Base-by-base conservation (phyloP, 2,329 filamentous ascomycete genomes). In the Fusarium chlamydosporum region DNA sequence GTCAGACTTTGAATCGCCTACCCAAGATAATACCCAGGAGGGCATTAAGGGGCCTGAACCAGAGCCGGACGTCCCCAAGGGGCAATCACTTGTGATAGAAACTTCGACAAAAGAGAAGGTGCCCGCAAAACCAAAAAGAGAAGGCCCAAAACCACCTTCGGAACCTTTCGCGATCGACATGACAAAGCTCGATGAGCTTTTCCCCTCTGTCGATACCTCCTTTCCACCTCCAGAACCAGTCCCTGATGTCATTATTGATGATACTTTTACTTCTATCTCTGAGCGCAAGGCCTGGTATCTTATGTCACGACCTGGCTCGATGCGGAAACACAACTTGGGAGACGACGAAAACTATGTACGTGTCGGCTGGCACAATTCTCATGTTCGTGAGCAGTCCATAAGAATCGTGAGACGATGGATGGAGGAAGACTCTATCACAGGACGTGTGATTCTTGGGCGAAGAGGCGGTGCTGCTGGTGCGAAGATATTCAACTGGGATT, bases 201-300 rank as follows among this genome's bases (percentile, higher is more conserved):
- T 79, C 53, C 78, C 75, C 2, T 67, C 61, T 12, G 72, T 69
- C 2, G 59, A 67, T 16, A 26, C 71, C 3, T 56, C 56, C 7
- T 74, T 75, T 23, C 66, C 72, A 2, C 74, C 80, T 1, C 72
- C 78, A 2, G 78, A 78, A 41, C 72, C 71, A 5, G 68, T 87
- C 0, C 77, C 85, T 1, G 85, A 87, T 31, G 76, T 79, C 31
- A 75, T 85, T 43, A 80, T 86, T 18, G 76, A 76, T 31, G 86
- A 89, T 73, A 85, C 80, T 29, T 89, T 89, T 62, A 79, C 80
- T 6, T 80, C 82, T 4, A 83, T 85, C 5, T 84, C 85, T 4
- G 84, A 91, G 75, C 86, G 89, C 48, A 89, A 87, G 71, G 82
- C 83, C 9, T 91, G 89, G 89, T 90, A 91, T 68, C 86, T 88